Conservation (phyloP, 495 filamentous ascomycete genomes). For the Mytilinidion resinicola region DNA sequence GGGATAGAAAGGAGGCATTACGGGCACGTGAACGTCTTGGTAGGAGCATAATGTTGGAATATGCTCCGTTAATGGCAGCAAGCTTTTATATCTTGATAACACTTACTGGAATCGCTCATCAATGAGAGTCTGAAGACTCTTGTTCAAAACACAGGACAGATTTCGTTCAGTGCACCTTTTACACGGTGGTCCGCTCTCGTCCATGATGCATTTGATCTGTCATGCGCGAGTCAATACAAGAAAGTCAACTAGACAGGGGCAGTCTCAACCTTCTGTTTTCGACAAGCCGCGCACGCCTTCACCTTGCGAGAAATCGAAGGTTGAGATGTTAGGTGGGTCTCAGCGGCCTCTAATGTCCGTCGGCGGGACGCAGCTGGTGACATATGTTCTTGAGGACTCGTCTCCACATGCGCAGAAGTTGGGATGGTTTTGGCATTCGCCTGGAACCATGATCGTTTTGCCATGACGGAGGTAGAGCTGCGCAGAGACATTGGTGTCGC, state of each 20-base stretch:
- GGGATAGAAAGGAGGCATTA: too few relatives aligned
- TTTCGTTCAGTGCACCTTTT: conserved; percentile 47
- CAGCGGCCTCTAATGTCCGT: not conserved
- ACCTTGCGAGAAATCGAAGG: conserved; percentile 53
- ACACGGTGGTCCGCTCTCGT: conserved; percentile 42
- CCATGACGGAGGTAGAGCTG: conserved; percentile 2
- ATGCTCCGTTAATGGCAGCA: not conserved
- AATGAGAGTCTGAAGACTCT: conserved; percentile 50
- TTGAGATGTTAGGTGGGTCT: not conserved
- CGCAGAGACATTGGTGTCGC: not conserved
- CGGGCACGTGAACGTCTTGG: not conserved
- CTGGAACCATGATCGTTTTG: conserved; percentile 19
- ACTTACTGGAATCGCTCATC: conserved; percentile 33
- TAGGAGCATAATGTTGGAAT: not conserved
- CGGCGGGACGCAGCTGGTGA: conserved; percentile 1
- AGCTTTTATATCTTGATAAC: not conserved
- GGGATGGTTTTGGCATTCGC: not conserved
- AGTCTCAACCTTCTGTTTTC: conserved; percentile 46
- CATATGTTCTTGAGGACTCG: not conserved
- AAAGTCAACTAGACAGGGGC: not conserved
- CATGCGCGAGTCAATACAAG: not conserved
- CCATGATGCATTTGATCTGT: conserved; percentile 49
- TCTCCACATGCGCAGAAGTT: not conserved
- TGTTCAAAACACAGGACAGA: conserved; percentile 49
- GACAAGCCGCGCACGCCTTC: conserved; percentile 50